These are phyloP conservation scores for Marchantia polymorpha DNA, from an alignment of 225 moss, liverwort and hornwort genomes.

Conservation along the genomic window DNA sequence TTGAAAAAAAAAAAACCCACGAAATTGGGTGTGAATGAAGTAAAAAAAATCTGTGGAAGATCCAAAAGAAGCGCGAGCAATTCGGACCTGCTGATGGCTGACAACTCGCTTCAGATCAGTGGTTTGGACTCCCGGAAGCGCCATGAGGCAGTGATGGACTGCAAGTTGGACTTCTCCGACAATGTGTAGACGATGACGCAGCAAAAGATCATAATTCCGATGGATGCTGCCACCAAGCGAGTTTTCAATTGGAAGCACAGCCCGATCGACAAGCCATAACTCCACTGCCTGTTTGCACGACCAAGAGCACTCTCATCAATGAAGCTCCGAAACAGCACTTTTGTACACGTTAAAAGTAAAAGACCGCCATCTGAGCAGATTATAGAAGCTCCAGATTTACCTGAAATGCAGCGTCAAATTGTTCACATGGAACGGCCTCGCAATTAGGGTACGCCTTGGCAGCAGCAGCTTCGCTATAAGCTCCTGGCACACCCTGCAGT, in stretches of 20 bases:
- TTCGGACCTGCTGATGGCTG: slow-evolving; percentile 59
- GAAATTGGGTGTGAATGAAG: too few species aligned
- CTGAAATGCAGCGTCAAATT: slow-evolving; percentile 93
- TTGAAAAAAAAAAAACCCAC: too few species aligned
- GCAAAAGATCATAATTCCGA: slow-evolving; percentile 88
- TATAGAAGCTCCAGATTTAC: slow-evolving; percentile 3
- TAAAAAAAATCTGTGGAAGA: background rate
- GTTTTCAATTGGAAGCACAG: slow-evolving; percentile 91
- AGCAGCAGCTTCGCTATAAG: slow-evolving; percentile 97
- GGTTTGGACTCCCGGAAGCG: slow-evolving; percentile 72
- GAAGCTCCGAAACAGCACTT: background rate
- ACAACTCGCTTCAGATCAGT: slow-evolving; percentile 83
- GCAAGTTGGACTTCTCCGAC: slow-evolving; percentile 98
- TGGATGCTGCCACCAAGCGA: slow-evolving; percentile 92
- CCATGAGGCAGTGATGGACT: slow-evolving; percentile 94
- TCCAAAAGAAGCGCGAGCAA: background rate
- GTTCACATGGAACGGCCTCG: slow-evolving; percentile 97
- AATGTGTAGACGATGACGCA: slow-evolving; percentile 93
- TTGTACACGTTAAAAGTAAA: background rate
- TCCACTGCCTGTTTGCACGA: slow-evolving; percentile 63
- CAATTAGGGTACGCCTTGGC: slow-evolving; percentile 91
- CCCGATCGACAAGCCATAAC: slow-evolving; percentile 95
- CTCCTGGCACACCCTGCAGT: slow-evolving; percentile 77
- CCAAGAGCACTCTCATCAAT: slow-evolving; percentile 5
- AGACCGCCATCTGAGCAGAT: too few species aligned